Percentiles rank a stretch among this genome's conserved stretches.
Evolutionary conservation across 805 yeast species (phyloP).

Genomic region (Ogataea nakhonphanomensis): DNA sequence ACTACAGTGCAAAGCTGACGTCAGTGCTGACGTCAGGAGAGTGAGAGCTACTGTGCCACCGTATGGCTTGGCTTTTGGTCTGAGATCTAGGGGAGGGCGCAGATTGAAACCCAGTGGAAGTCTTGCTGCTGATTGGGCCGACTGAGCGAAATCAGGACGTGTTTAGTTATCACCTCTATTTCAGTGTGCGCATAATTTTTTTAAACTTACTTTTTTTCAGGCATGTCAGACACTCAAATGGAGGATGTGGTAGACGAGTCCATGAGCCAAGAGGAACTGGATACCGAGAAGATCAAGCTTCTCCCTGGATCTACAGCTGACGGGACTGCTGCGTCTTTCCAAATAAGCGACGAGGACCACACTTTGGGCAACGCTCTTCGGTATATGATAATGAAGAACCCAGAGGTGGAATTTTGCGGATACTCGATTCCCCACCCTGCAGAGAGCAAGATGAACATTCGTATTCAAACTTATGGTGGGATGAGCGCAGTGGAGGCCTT

Average conservation of each 20-base stretch:
- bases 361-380: slow-evolving; percentile 93
- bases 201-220: slow-evolving; percentile 1
- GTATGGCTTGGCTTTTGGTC: too few relatives aligned
- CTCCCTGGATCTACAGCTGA: slow-evolving; percentile 90
- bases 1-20: neutral
- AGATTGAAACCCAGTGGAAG: too few relatives aligned
- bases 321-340: slow-evolving; percentile 93
- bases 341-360: slow-evolving; percentile 90
- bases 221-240: slow-evolving; percentile 14
- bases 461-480: slow-evolving; percentile 89
- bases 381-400: slow-evolving; percentile 94
- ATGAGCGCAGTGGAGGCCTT: slow-evolving; percentile 90
- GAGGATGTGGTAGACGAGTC: slow-evolving; percentile 19
- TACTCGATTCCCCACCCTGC: slow-evolving; percentile 98
- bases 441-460: slow-evolving; percentile 79
- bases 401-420: slow-evolving; percentile 97
- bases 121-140: too few relatives aligned
- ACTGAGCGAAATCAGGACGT: too few relatives aligned
- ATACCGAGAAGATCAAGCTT: slow-evolving; percentile 55
- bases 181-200: neutral
- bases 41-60: neutral
- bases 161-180: neutral
- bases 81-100: too few relatives aligned
- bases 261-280: slow-evolving; percentile 39
- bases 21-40: neutral